Evolutionary conservation across 495 filamentous ascomycete genomes (phyloP), one percentile per base, ranked within the genome.

Genomic region (Neurospora sp.): DNA sequence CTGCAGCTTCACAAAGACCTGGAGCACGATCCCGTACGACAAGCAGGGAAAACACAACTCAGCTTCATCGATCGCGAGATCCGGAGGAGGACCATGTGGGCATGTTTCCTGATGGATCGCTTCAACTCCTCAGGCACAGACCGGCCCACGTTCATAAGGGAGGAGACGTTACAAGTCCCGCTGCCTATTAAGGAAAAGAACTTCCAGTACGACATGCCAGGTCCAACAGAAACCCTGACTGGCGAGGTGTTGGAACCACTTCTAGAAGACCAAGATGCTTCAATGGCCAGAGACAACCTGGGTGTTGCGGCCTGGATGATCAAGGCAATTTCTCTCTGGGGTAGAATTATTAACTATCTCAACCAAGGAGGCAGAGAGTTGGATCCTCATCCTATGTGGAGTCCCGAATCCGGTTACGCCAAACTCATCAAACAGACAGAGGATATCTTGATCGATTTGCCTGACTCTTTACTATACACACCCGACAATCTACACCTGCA

Each of bases 101-200:
- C 94, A 31, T 97, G 94, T 79, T 97, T 95, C 77, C 79, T 96
- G 74, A 97, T 99, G 96, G 96, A 99, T 81, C 90, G 95, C 0
- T 98, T 97, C 82, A 98, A 94, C 81, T 97, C 95, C 4, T 97
- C 94, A 4, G 96, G 96, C 17, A 97, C 94, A 37, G 94, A 97
- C 77, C 88, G 96, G 71, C 96, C 96, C 70, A 92, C 92, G n/a
- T 95, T 96, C 77, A 92, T 94, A 40, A 90, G 93, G 76, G 94
- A 98, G 80, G 92, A 92, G 72, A 92, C 92, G 71, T 86, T 99
- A 70, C 92, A 94, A 77, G 92, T 97, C 15, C 95, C 95, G 77
- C 85, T 99, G 45, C 96, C 96, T 0, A 93, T 97, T 73, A 93
- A 92, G 76, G 96, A 99, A 82, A 88, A 90, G 70, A 91, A 93